These are phyloP conservation scores for Leccinum broughii DNA, from an alignment of 768 basidiomycete genomes.

Conservation along the genomic window DNA sequence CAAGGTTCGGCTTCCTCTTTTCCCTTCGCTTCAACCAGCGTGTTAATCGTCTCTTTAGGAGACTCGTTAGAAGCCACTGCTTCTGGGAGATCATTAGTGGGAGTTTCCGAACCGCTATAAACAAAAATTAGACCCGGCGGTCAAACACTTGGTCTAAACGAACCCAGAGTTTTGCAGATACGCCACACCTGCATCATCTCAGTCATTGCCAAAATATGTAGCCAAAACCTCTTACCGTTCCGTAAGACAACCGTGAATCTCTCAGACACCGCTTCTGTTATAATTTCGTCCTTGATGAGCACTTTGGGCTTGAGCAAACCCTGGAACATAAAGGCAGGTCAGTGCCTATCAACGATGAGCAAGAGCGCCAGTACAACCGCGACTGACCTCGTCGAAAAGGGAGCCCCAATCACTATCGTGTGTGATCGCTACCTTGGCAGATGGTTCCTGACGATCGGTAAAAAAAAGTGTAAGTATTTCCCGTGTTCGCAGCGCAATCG, in stretches of 20 bases:
- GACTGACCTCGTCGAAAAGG: constrained; percentile 18
- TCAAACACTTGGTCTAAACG: neutral
- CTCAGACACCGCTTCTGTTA: constrained; percentile 16
- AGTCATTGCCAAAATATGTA: neutral
- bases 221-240: constrained; percentile 13
- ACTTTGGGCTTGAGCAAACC: constrained; percentile 11
- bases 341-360: neutral
- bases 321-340: constrained; percentile 4
- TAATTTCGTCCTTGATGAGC: constrained; percentile 9
- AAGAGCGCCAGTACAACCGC: neutral
- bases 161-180: constrained; percentile 19
- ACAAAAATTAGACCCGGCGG: neutral
- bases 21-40: neutral
- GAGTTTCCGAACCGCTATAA: constrained; percentile 4
- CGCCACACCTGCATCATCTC: constrained; percentile 21
- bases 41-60: neutral
- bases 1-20: neutral
- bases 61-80: neutral
- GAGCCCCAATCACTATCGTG: constrained; percentile 26
- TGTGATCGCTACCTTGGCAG: constrained; percentile 26
- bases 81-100: neutral
- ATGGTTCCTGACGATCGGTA: constrained; percentile 16
- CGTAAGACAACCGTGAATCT: constrained; percentile 6
- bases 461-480: neutral
- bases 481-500: neutral